Evolutionary conservation across 2,329 filamentous ascomycete genomes (phyloP).

Genomic region (Didymella segeticola): DNA sequence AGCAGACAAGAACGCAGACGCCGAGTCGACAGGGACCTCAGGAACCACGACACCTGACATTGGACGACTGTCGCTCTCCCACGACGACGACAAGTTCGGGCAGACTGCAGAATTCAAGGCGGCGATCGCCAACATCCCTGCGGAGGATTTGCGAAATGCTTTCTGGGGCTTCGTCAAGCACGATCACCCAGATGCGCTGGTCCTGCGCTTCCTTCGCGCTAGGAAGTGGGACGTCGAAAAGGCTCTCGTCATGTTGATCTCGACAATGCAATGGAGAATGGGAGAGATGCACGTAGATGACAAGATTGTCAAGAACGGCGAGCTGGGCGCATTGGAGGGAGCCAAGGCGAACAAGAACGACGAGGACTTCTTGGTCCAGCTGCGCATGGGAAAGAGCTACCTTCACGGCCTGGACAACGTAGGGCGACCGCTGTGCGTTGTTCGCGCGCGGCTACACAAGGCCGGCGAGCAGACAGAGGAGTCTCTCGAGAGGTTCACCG

Average conservation of each 20-base stretch:
- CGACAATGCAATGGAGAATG: slow-evolving; percentile 90
- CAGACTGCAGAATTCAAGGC: slow-evolving; percentile 86
- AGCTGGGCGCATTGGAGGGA: slow-evolving; percentile 61
- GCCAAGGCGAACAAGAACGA: slow-evolving; percentile 70
- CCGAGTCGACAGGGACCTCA: slow-evolving; percentile 35
- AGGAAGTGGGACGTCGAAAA: slow-evolving; percentile 86
- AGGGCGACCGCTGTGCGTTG: slow-evolving; percentile 85
- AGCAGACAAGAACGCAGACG: slow-evolving; percentile 48
- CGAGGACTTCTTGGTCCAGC: slow-evolving; percentile 80
- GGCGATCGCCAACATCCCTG: slow-evolving; percentile 75
- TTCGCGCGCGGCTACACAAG: slow-evolving; percentile 81
- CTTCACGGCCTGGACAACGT: slow-evolving; percentile 85
- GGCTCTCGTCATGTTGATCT: slow-evolving; percentile 91
- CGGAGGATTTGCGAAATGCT: slow-evolving; percentile 78
- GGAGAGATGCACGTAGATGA: slow-evolving; percentile 87
- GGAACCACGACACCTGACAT: slow-evolving; percentile 38
- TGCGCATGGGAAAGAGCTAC: slow-evolving; percentile 91
- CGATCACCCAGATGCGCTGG: slow-evolving; percentile 86
- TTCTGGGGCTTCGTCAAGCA: slow-evolving; percentile 97
- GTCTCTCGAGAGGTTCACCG: slow-evolving; percentile 85
- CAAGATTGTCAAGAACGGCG: slow-evolving; percentile 68
- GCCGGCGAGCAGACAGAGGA: slow-evolving; percentile 82
- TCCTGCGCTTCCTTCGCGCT: slow-evolving; percentile 58
- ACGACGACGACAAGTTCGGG: slow-evolving; percentile 86
- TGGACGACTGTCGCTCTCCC: slow-evolving; percentile 40